Base-by-base conservation (phyloP, 2,329 filamentous ascomycete species). In the Canariomyces notabilis region DNA sequence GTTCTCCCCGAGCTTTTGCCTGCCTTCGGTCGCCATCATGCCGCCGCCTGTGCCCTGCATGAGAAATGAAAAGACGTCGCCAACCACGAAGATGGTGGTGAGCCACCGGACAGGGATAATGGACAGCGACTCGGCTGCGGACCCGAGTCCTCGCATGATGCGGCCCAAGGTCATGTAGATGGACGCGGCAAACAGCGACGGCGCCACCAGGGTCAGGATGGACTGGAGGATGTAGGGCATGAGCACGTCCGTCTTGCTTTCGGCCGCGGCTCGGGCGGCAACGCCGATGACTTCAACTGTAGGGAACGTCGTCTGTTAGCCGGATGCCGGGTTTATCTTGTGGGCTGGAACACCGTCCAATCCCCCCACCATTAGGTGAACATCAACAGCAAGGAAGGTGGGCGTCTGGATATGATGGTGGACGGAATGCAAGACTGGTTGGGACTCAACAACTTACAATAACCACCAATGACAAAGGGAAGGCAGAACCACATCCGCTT, bases 401-500 rank as follows among this genome's bases (percentile, higher is more conserved):
- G n/a, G n/a, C n/a, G n/a, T n/a, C n/a, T n/a, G n/a, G n/a, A n/a
- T n/a, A n/a, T n/a, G n/a, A n/a, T n/a, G n/a, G n/a, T n/a, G n/a
- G n/a, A n/a, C n/a, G n/a, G n/a, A n/a, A n/a, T n/a, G n/a, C n/a
- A n/a, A n/a, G n/a, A n/a, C n/a, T n/a, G n/a, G n/a, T n/a, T n/a
- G n/a, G n/a, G n/a, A n/a, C n/a, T n/a, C n/a, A n/a, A n/a, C n/a
- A 52, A 62, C 73, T 21, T 63, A 75, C 73, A 70, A 3, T 67
- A 19, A 1, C 68, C 71, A 0, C 74, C 74, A 2, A 73, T 52
- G 14, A 71, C 52, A 42, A 77, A 69, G 0, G 69, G 64, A 1
- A 69, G 61, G 48, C 74, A 74, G 53, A 73, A 79, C 67, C 72
- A 76, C 9, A 67, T 69, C 26, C 66, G 62, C 2, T 67, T 67